Conservation (phyloP, 2,329 filamentous ascomycete species). For the Diaporthe batatas region DNA sequence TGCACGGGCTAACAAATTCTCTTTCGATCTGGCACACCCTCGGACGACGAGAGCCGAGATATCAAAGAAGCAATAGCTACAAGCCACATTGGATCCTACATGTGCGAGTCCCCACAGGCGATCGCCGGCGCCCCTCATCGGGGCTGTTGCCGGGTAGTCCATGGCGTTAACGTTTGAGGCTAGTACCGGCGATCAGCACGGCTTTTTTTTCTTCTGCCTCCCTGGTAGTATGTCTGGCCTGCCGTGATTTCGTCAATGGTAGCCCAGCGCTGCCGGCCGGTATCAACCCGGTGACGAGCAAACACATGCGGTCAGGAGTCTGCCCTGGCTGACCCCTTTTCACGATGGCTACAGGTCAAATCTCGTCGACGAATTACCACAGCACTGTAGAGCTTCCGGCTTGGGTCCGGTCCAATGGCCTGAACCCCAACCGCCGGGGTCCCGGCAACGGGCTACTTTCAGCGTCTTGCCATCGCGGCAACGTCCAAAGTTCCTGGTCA, state of each 20-base stretch:
- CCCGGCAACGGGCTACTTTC: too few species aligned
- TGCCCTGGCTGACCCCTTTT: background rate
- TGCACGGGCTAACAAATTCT: background rate
- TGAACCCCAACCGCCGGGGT: background rate
- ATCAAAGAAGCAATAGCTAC: constrained; percentile 12
- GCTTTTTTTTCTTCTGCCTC: background rate
- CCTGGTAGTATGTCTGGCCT: constrained; percentile 41
- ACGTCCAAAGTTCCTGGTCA: background rate
- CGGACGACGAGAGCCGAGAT: background rate
- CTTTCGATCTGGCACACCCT: background rate
- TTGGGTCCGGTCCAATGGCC: constrained; percentile 8
- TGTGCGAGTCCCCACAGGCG: background rate
- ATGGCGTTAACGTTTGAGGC: constrained; percentile 22
- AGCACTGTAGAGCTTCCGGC: background rate
- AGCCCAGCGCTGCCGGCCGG: background rate
- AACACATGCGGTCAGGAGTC: background rate
- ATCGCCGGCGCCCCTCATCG: constrained; percentile 8
- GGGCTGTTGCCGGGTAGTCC: background rate
- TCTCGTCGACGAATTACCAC: background rate
- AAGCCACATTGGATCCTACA: background rate
- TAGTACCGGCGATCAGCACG: background rate
- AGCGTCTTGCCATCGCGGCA: background rate
- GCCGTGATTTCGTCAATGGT: background rate
- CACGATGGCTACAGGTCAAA: background rate
- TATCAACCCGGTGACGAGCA: background rate